A percentile compares a stretch with the other conserved stretches of the same genome.
Conservation (phyloP, 164 flowering plant species). For the Aristolochia californica region DNA sequence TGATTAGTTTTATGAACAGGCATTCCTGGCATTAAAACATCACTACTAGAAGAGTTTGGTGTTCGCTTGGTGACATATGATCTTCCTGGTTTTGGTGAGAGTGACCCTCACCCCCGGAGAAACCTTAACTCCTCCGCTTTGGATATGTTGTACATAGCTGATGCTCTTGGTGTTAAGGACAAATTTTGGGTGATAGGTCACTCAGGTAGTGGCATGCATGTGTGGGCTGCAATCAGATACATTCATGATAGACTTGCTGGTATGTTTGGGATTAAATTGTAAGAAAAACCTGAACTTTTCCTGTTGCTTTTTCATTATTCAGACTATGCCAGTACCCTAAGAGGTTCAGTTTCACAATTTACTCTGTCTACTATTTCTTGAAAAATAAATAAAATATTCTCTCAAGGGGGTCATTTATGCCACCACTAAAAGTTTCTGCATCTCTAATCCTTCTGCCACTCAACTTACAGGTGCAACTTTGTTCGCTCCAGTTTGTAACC, state of each 20-base stretch:
- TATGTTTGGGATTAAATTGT: constrained; percentile 6
- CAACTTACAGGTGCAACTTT: constrained; percentile 68
- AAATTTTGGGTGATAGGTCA: constrained; percentile 85
- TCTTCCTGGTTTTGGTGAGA: constrained; percentile 99
- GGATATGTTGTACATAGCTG: constrained; percentile 59
- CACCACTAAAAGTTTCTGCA: neutral
- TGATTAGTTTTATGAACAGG: constrained; percentile 26
- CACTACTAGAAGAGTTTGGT: constrained; percentile 78
- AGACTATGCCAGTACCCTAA: neutral
- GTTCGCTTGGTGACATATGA: constrained; percentile 84
- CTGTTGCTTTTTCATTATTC: neutral
- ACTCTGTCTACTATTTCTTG: no score
- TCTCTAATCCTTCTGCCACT: neutral
- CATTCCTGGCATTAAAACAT: constrained; percentile 55
- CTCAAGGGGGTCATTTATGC: no score
- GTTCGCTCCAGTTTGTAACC: constrained; percentile 79
- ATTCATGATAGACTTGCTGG: constrained; percentile 81
- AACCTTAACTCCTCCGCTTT: constrained; percentile 76
- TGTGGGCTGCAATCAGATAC: constrained; percentile 83
- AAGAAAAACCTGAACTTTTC: neutral
- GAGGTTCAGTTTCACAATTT: no score
- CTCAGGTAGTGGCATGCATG: constrained; percentile 76
- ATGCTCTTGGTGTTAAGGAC: constrained; percentile 47
- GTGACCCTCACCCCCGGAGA: constrained; percentile 82
- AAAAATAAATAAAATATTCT: no score